phyloP scores from a whole-genome alignment of 2,329 filamentous ascomycete genomes.

The Xylariaceae sp. region DNA sequence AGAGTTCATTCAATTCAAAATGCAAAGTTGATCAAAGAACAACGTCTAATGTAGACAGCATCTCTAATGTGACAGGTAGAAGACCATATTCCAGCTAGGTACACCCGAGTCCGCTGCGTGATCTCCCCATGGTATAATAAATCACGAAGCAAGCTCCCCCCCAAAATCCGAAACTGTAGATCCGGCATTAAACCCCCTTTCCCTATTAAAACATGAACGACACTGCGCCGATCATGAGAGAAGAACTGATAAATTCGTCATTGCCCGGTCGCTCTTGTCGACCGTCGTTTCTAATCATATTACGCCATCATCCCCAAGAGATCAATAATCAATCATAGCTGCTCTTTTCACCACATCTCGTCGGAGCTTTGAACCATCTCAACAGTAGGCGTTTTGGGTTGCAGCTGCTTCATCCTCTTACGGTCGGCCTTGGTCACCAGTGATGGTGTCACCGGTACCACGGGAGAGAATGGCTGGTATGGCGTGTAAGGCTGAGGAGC shows the following conservation, averaged over 20 bases:
- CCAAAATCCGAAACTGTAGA: slow-evolving; percentile 1
- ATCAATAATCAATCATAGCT: background rate
- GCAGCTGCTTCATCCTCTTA: slow-evolving; percentile 64
- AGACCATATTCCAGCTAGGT: slow-evolving; percentile 5
- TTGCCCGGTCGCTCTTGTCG: background rate
- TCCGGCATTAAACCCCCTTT: slow-evolving; percentile 1
- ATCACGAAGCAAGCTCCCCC: slow-evolving; percentile 10
- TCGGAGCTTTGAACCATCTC: slow-evolving; percentile 61
- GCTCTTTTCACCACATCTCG: slow-evolving; percentile 56
- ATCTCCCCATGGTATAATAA: slow-evolving; percentile 12
- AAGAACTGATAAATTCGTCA: slow-evolving; percentile 7
- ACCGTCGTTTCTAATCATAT: background rate
- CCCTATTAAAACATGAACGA: background rate
- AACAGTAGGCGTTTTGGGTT: slow-evolving; percentile 61
- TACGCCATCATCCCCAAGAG: background rate
- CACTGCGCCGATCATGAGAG: slow-evolving; percentile 9
- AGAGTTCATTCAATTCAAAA: too few species aligned
- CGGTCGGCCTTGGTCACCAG: slow-evolving; percentile 69
- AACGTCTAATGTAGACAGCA: slow-evolving; percentile 14
- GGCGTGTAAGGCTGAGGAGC: slow-evolving; percentile 69
- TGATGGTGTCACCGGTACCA: slow-evolving; percentile 74
- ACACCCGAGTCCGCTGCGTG: background rate
- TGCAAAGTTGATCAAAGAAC: background rate
- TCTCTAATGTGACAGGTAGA: slow-evolving; percentile 7
- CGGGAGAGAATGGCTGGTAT: slow-evolving; percentile 75